Base-by-base conservation (phyloP, 805 yeast species). In the Spathaspora girioi region DNA sequence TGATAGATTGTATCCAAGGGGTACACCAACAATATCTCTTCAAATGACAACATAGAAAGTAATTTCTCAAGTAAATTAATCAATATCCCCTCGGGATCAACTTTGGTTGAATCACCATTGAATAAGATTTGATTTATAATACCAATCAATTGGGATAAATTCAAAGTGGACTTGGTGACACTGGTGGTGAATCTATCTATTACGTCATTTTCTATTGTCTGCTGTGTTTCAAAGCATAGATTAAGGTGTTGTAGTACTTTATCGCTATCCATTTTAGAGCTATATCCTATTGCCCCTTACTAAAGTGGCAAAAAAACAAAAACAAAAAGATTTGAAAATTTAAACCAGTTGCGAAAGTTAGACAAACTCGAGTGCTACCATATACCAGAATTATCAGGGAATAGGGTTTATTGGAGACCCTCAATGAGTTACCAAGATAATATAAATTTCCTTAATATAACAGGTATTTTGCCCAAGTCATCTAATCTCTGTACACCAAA, bases 1-100 rank as follows among this genome's bases (percentile, higher is more conserved):
- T 31, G 35, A 31, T 11, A 14, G 8, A 65, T 63, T 19, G 51
- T 54, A 4, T 59, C 59, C 3, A 45, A 18, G 1, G 67, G 54
- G 38, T 58, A 65, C 19, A 55, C 40, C 17, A 44, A n/a, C 11
- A 57, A 32, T 4, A 65, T 50, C 7, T 57, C 54, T 14, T 42
- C 31, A 46, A 61, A 57, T 3, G 54, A 20, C 4, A 61, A 26
- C 19, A 49, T 43, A 7, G 49, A 12, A 3, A 59, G 32, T 11
- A 59, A 15, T 26, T 49, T 49, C 19, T 49, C 57, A 17, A 63
- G 50, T 15, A 63, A 54, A 15, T 49, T 51, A 3, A 62, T 35
- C 9, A 58, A 32, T 6, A 48, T 45, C 14, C 44, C 41, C 23
- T 51, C 32, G 11, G 60, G 56, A 50, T 63, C 65, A 11, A 61